These are phyloP conservation scores for Zasmidium angulare DNA, from an alignment of 2,329 filamentous ascomycete genomes.

Conservation along the genomic window DNA sequence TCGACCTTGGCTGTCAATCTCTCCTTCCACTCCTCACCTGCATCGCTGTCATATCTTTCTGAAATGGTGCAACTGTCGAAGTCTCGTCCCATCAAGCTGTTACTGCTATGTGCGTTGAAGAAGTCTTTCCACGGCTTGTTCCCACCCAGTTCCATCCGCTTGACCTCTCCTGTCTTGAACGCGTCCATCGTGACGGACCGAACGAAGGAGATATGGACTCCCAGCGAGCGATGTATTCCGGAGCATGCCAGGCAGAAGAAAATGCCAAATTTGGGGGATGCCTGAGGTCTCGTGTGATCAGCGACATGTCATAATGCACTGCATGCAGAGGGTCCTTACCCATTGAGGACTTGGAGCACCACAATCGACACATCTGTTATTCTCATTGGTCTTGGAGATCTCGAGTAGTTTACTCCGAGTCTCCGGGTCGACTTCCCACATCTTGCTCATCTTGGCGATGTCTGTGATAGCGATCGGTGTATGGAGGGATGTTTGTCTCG, in stretches of 20 bases:
- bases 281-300: constrained; percentile 42
- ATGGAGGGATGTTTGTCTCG: background rate
- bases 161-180: constrained; percentile 90
- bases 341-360: constrained; percentile 95
- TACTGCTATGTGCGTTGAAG: constrained; percentile 63
- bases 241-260: constrained; percentile 98
- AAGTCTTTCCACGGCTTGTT: constrained; percentile 86
- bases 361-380: constrained; percentile 93
- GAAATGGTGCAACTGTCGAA: constrained; percentile 90
- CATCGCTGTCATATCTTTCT: constrained; percentile 84
- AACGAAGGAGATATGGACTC: constrained; percentile 98
- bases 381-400: constrained; percentile 86
- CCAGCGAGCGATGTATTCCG: constrained; percentile 88
- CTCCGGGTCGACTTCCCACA: constrained; percentile 99
- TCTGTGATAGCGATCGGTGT: background rate
- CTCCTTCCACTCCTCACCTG: constrained; percentile 95
- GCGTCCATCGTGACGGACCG: constrained; percentile 98
- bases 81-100: constrained; percentile 46
- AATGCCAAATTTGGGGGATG: constrained; percentile 91
- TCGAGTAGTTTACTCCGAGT: constrained; percentile 92
- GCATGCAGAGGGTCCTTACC: constrained; percentile 51
- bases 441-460: constrained; percentile 58
- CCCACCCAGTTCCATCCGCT: constrained; percentile 88
- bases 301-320: constrained; percentile 7
- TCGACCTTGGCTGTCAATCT: constrained; percentile 84